phyloP scores from a whole-genome alignment of 345 rosid genomes.

The Euphorbia peplus region DNA sequence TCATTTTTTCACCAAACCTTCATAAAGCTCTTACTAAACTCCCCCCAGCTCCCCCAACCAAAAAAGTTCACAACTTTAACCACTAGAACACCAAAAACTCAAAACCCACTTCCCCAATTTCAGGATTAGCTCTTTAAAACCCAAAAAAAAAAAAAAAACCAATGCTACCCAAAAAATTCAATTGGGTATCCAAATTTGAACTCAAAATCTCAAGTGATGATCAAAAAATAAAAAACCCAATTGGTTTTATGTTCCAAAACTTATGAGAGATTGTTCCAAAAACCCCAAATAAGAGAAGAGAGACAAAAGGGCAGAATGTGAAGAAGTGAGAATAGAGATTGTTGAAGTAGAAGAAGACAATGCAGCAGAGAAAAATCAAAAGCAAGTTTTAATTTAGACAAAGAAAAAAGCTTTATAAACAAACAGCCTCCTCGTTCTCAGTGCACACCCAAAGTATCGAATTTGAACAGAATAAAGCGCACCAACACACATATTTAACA shows the following conservation, averaged over 20 bases:
- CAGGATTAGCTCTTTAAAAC: too few relatives aligned
- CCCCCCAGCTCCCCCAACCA: slow-evolving; percentile 18
- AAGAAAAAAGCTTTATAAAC: slow-evolving; percentile 29
- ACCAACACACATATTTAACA: slow-evolving; percentile 20
- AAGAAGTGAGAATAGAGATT: slow-evolving; percentile 65
- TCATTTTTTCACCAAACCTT: slow-evolving; percentile 57
- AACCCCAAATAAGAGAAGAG: slow-evolving; percentile 30
- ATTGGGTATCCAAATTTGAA: slow-evolving; percentile 1
- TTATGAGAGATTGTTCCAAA: slow-evolving; percentile 27
- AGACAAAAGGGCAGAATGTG: slow-evolving; percentile 46
- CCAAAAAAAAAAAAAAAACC: background rate
- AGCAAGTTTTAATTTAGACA: slow-evolving; percentile 16
- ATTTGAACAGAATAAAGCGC: slow-evolving; percentile 91
- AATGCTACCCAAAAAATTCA: background rate
- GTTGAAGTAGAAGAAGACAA: slow-evolving; percentile 76
- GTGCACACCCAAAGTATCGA: slow-evolving; percentile 57
- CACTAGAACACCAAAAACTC: slow-evolving; percentile 14
- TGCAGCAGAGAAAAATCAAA: slow-evolving; percentile 59
- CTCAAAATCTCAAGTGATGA: slow-evolving; percentile 8
- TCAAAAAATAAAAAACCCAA: slow-evolving; percentile 23
- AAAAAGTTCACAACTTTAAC: slow-evolving; percentile 17
- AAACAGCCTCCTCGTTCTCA: slow-evolving; percentile 68
- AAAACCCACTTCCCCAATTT: slow-evolving; percentile 18
- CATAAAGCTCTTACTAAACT: slow-evolving; percentile 31
- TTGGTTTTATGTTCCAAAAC: slow-evolving; percentile 24